phyloP scores from a whole-genome alignment of 306 rosid species.

The Trichosanthes truncata region DNA sequence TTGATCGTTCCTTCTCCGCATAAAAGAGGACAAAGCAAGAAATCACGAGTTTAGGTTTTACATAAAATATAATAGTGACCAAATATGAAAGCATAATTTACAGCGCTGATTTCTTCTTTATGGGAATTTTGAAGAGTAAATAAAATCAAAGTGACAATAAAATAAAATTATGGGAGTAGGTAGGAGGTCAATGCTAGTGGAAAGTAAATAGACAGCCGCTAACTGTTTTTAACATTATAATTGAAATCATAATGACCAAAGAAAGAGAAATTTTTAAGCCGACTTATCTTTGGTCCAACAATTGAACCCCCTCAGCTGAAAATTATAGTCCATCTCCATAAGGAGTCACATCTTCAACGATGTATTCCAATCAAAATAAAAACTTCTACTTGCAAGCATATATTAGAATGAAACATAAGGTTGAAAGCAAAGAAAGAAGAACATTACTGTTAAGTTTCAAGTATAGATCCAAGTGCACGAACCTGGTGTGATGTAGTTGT shows the following conservation, averaged over 20 bases:
- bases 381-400: background rate
- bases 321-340: background rate
- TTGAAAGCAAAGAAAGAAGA: background rate
- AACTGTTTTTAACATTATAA: background rate
- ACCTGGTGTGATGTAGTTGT: slow-evolving; percentile 85
- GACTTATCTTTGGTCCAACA: background rate
- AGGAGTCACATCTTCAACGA: background rate
- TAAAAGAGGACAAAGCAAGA: background rate
- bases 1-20: background rate
- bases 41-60: background rate
- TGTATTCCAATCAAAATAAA: background rate
- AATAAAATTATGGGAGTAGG: background rate
- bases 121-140: background rate
- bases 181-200: background rate
- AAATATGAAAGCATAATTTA: background rate
- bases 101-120: background rate
- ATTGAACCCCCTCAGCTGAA: background rate
- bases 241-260: background rate
- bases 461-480: background rate
- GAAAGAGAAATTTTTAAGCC: background rate
- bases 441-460: background rate
- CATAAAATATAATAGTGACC: background rate
- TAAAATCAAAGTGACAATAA: background rate
- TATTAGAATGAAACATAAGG: background rate
- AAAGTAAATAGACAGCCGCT: background rate